phyloP scores from a whole-genome alignment of 495 filamentous ascomycete species.

The Neurospora terricola region DNA sequence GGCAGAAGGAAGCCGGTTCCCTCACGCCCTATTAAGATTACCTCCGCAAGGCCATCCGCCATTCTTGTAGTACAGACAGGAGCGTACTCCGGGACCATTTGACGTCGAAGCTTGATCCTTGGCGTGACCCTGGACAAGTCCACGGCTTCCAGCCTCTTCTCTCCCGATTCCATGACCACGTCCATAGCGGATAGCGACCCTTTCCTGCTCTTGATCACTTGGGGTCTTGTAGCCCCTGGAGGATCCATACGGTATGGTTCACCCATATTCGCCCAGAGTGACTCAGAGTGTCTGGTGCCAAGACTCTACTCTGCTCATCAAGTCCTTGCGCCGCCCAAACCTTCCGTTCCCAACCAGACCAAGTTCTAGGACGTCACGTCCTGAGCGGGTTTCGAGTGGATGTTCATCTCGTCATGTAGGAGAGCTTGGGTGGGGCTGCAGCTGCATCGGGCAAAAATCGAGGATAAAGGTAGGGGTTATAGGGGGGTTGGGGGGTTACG shows the following conservation, averaged over 20 bases:
- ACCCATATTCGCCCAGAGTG: background rate
- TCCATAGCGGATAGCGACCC: constrained; percentile 2
- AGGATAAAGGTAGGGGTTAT: background rate
- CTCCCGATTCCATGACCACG: constrained; percentile 9
- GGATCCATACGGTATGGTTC: background rate
- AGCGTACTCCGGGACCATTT: constrained; percentile 20
- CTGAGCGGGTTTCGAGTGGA: background rate
- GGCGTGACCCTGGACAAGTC: constrained; percentile 5
- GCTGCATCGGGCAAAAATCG: background rate
- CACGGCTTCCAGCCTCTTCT: constrained; percentile 11
- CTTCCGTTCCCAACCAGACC: background rate
- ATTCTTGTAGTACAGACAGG: constrained; percentile 29
- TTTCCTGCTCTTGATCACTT: constrained; percentile 3
- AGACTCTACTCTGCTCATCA: background rate
- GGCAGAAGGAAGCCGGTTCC: constrained; percentile 16
- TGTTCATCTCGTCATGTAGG: background rate
- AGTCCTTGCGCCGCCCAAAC: background rate
- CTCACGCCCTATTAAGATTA: constrained; percentile 34
- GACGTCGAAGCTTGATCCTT: constrained; percentile 9
- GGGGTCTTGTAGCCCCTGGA: background rate
- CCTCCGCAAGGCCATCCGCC: constrained; percentile 27
- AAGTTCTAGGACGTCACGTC: background rate
- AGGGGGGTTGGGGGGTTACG: background rate
- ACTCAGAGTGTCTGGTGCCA: background rate
- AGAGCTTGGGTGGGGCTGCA: background rate